Evolutionary conservation across 495 filamentous ascomycete species (phyloP).

Genomic region (Penicillium maclennaniae): DNA sequence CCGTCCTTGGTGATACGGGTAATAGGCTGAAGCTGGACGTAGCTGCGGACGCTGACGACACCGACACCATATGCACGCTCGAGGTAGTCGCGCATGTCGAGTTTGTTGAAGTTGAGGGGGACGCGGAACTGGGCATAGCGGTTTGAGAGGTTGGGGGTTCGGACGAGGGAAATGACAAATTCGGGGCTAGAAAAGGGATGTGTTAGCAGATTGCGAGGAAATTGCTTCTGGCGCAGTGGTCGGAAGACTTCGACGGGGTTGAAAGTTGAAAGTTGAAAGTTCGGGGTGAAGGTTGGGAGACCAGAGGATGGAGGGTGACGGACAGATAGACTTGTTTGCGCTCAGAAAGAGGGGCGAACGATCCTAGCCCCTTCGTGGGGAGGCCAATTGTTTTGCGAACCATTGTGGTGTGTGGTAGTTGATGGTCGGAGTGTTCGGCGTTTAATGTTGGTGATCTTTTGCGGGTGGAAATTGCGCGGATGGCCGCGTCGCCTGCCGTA

Average conservation of each 20-base stretch:
- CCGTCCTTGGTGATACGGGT: slow-evolving; percentile 34
- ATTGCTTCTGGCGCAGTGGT: neutral
- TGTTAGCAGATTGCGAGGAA: neutral
- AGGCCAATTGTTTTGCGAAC: slow-evolving; percentile 31
- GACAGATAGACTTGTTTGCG: slow-evolving; percentile 69
- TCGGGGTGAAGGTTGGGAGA: slow-evolving; percentile 10
- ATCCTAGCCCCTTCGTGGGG: slow-evolving; percentile 17
- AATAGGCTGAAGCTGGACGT: slow-evolving; percentile 65
- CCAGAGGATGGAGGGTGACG: slow-evolving; percentile 20
- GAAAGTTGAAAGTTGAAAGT: neutral
- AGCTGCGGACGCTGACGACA: slow-evolving; percentile 68
- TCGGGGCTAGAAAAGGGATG: slow-evolving; percentile 57
- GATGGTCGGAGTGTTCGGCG: slow-evolving; percentile 6
- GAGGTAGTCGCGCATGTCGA: slow-evolving; percentile 88
- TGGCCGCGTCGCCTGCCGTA: slow-evolving; percentile 43
- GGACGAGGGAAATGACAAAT: slow-evolving; percentile 71
- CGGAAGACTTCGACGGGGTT: neutral
- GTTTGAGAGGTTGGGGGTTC: slow-evolving; percentile 64
- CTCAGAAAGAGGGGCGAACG: slow-evolving; percentile 17
- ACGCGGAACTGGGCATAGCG: slow-evolving; percentile 81
- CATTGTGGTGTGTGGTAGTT: slow-evolving; percentile 26
- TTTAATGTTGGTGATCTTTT: slow-evolving; percentile 27
- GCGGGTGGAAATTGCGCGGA: slow-evolving; percentile 28
- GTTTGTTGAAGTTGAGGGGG: slow-evolving; percentile 83
- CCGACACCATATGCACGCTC: slow-evolving; percentile 67